Conservation (phyloP, 129 eudicot species). For the Dittrichia graveolens region DNA sequence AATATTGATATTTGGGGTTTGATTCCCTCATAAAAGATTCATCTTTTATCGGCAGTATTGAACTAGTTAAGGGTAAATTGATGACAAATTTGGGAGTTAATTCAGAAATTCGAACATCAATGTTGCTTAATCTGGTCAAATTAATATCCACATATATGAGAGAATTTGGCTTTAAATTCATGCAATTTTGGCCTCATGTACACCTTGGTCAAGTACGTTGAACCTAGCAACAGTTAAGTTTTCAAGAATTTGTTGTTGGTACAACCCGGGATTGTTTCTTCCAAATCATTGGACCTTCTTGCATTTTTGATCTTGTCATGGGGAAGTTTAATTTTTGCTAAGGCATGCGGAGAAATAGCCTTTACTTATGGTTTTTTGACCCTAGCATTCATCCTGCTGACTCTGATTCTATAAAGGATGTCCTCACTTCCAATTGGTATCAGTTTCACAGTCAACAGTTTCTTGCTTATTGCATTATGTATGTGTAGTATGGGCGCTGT, state of each 20-base stretch:
- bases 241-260: not conserved
- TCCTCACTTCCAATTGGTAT: too few relatives aligned
- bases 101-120: not conserved
- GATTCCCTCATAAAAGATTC: slow-evolving; percentile 9
- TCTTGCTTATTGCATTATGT: too few relatives aligned
- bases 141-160: not conserved
- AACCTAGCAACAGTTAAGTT: not conserved
- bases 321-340: not conserved
- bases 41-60: not conserved
- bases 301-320: not conserved
- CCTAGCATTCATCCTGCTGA: too few relatives aligned
- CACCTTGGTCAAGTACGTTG: not conserved
- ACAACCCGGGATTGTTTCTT: not conserved
- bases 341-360: not conserved
- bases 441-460: too few relatives aligned
- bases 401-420: too few relatives aligned
- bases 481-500: too few relatives aligned
- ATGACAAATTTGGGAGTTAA: not conserved
- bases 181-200: not conserved
- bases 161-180: not conserved
- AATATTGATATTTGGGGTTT: not conserved
- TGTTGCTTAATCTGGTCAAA: slow-evolving; percentile 5
- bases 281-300: not conserved
- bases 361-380: not conserved
- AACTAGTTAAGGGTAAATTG: not conserved